A percentile compares a stretch with the other conserved stretches of the same genome.
phyloP scores from a whole-genome alignment of 2,329 filamentous ascomycete genomes.

The Gaeumannomyces tritici region DNA sequence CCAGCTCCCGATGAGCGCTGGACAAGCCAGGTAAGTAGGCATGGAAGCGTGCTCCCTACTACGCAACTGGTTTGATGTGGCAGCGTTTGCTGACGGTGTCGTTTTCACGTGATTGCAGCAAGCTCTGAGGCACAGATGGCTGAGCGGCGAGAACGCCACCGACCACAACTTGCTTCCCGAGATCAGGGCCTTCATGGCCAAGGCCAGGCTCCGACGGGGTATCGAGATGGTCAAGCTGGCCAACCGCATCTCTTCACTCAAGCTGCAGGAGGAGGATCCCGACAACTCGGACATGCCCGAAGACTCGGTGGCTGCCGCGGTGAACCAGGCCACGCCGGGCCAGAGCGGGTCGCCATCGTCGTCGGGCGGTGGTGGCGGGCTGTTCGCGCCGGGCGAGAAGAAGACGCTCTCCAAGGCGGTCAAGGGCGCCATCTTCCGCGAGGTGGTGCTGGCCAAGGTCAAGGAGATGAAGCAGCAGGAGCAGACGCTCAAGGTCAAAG shows the following conservation, averaged over 20 bases:
- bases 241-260: slow-evolving; percentile 91
- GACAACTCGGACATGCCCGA: slow-evolving; percentile 66
- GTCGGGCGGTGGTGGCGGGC: not conserved
- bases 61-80: not conserved
- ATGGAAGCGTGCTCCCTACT: slow-evolving; percentile 2
- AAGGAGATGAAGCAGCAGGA: slow-evolving; percentile 84
- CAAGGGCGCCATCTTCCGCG: slow-evolving; percentile 74
- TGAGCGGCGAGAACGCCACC: slow-evolving; percentile 81
- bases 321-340: slow-evolving; percentile 16
- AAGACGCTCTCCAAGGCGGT: slow-evolving; percentile 38
- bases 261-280: slow-evolving; percentile 78
- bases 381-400: slow-evolving; percentile 25
- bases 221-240: slow-evolving; percentile 94
- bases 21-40: slow-evolving; percentile 64
- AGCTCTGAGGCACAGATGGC: slow-evolving; percentile 76
- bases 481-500: slow-evolving; percentile 58
- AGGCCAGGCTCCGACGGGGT: slow-evolving; percentile 81
- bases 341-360: slow-evolving; percentile 3
- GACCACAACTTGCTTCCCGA: slow-evolving; percentile 97
- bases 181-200: slow-evolving; percentile 88
- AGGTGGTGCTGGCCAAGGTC: slow-evolving; percentile 90
- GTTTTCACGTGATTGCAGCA: slow-evolving; percentile 34
- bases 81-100: slow-evolving; percentile 1
- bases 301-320: slow-evolving; percentile 48
- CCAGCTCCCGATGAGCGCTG: slow-evolving; percentile 68